Percentiles rank a stretch among this genome's conserved stretches.
phyloP scores from a whole-genome alignment of 2,329 filamentous ascomycete species.

The Aspergillus aculeatus region DNA sequence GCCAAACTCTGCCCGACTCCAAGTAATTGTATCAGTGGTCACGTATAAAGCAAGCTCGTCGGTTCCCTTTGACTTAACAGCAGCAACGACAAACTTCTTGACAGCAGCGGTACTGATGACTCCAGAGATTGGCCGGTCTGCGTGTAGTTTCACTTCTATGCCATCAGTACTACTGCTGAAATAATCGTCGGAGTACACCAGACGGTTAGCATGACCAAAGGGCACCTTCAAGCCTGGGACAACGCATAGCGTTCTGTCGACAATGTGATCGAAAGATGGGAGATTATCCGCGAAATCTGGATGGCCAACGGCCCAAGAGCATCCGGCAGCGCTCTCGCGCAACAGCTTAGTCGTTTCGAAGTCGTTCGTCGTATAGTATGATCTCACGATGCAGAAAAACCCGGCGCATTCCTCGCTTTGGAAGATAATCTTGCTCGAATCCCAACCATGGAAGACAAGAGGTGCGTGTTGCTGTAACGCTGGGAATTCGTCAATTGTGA shows the following conservation, averaged over 20 bases:
- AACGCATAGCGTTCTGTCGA: conserved; percentile 76
- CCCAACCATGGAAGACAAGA: conserved; percentile 70
- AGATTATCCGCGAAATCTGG: conserved; percentile 58
- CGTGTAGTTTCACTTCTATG: conserved; percentile 73
- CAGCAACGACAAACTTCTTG: conserved; percentile 83
- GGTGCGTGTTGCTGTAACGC: conserved; percentile 9
- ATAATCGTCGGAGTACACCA: conserved; percentile 80
- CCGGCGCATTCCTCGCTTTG: conserved; percentile 69
- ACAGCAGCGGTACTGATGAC: conserved; percentile 79
- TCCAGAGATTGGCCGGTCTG: conserved; percentile 71
- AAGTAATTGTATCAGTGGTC: conserved; percentile 75
- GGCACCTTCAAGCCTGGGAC: conserved; percentile 70
- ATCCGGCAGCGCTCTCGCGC: conserved; percentile 68
- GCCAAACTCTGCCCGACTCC: conserved; percentile 90
- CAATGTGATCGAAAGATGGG: conserved; percentile 64
- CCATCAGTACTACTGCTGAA: conserved; percentile 60
- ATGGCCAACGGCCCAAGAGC: conserved; percentile 82
- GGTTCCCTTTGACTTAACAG: conserved; percentile 73
- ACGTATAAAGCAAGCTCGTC: conserved; percentile 92
- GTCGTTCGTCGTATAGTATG: conserved; percentile 78
- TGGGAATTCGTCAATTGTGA: conserved; percentile 56
- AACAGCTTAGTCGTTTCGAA: conserved; percentile 70
- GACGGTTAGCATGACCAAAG: conserved; percentile 69
- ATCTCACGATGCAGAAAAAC: conserved; percentile 61
- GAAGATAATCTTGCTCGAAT: conserved; percentile 83